Evolutionary conservation across 441 rosid species (phyloP).

Genomic region (Pelargonium cotyledonis): DNA sequence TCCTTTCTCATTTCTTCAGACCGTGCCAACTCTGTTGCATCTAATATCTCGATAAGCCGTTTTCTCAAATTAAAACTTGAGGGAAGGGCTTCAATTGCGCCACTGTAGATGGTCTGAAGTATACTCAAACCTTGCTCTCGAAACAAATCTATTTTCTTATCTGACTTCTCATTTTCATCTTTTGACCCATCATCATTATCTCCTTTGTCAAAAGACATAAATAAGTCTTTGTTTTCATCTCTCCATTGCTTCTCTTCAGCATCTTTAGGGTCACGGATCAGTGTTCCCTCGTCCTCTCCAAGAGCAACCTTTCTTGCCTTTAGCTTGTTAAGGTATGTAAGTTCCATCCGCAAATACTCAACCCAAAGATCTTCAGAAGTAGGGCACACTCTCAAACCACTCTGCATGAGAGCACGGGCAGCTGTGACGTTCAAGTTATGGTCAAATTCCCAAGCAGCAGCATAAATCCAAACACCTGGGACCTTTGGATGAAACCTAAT

Average conservation of each 20-base stretch:
- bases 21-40: slow-evolving; percentile 55
- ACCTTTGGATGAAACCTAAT: slow-evolving; percentile 83
- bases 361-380: slow-evolving; percentile 81
- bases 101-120: slow-evolving; percentile 55
- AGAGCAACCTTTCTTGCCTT: slow-evolving; percentile 77
- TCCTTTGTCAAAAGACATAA: slow-evolving; percentile 57
- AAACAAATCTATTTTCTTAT: slow-evolving; percentile 45
- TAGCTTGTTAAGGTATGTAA: slow-evolving; percentile 75
- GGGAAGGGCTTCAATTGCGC: slow-evolving; percentile 72
- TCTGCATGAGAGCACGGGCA: slow-evolving; percentile 90
- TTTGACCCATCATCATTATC: slow-evolving; percentile 27
- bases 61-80: slow-evolving; percentile 63
- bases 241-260: slow-evolving; percentile 50
- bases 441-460: slow-evolving; percentile 97
- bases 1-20: slow-evolving; percentile 49
- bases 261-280: slow-evolving; percentile 34
- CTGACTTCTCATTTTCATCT: slow-evolving; percentile 35
- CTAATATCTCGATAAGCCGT: slow-evolving; percentile 65
- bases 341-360: slow-evolving; percentile 89
- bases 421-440: slow-evolving; percentile 67
- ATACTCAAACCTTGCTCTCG: slow-evolving; percentile 56
- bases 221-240: slow-evolving; percentile 54
- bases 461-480: slow-evolving; percentile 87
- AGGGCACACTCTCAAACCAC: slow-evolving; percentile 74
- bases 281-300: slow-evolving; percentile 62